Conservation (phyloP, 495 filamentous ascomycete genomes). For the Neurospora tetraspora region DNA sequence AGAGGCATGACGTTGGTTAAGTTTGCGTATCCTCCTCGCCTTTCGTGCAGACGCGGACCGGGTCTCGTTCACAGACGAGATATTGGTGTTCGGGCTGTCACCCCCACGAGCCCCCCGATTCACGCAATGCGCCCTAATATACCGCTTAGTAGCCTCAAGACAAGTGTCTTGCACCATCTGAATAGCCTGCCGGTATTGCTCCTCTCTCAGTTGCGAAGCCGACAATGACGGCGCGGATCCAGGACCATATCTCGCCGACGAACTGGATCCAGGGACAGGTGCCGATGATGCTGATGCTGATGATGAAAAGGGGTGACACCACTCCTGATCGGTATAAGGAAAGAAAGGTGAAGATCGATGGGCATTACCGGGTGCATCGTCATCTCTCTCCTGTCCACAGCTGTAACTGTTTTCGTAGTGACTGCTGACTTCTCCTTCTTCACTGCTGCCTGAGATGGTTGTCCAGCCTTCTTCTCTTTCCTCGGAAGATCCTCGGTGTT, state of each 20-base stretch:
- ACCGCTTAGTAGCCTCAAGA: constrained; percentile 15
- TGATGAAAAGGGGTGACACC: not conserved
- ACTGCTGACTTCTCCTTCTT: not conserved
- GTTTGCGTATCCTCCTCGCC: not conserved
- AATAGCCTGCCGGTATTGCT: not conserved
- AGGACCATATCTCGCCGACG: not conserved
- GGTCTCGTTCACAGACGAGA: no score
- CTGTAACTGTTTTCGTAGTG: not conserved
- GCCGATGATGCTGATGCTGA: no score
- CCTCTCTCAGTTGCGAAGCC: not conserved
- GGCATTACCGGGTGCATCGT: not conserved
- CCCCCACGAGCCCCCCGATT: constrained; percentile 4
- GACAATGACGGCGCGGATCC: not conserved
- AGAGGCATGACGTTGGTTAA: not conserved
- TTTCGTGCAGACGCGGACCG: not conserved
- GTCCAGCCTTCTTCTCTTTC: not conserved
- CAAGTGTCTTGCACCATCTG: constrained; percentile 12
- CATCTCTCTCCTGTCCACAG: not conserved
- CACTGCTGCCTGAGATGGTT: not conserved
- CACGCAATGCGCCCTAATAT: constrained; percentile 12
- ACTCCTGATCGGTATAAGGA: not conserved
- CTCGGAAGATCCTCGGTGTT: not conserved
- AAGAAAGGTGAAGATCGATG: not conserved
- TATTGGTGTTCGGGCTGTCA: no score
- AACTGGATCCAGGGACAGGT: not conserved